These are phyloP conservation scores for Lasiodiplodia citricola DNA, from an alignment of 2,329 filamentous ascomycete species.

Conservation along the genomic window DNA sequence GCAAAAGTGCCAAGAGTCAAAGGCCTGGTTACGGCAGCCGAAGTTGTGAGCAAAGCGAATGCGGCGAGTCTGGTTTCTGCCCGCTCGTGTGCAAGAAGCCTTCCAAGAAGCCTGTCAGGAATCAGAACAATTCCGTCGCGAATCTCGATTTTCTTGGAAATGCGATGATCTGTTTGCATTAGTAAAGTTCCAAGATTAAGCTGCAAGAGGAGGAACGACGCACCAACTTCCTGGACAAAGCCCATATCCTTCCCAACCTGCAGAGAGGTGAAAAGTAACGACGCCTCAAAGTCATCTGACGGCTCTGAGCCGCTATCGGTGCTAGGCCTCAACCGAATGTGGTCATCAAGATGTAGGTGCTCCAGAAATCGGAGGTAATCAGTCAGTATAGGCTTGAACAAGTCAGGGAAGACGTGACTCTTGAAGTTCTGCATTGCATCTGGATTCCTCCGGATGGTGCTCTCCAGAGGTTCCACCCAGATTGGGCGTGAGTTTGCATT, in stretches of 20 bases:
- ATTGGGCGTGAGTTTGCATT: slow-evolving; percentile 32
- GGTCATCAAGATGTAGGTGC: slow-evolving; percentile 42
- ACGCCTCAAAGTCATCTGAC: slow-evolving; percentile 37
- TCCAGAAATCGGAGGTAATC: slow-evolving; percentile 50
- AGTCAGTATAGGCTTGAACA: slow-evolving; percentile 48
- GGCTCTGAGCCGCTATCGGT: neutral
- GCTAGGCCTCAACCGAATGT: slow-evolving; percentile 32
- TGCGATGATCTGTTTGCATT: slow-evolving; percentile 34
- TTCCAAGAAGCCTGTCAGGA: slow-evolving; percentile 53
- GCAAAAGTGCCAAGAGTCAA: slow-evolving; percentile 67
- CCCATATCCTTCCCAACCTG: slow-evolving; percentile 55
- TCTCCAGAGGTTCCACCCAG: slow-evolving; percentile 47
- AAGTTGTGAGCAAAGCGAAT: slow-evolving; percentile 78
- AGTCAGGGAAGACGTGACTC: slow-evolving; percentile 54
- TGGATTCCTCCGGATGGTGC: slow-evolving; percentile 39
- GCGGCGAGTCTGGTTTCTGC: slow-evolving; percentile 73
- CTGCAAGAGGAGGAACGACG: slow-evolving; percentile 23
- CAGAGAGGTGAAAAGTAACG: slow-evolving; percentile 45
- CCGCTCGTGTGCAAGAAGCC: slow-evolving; percentile 44
- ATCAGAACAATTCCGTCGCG: slow-evolving; percentile 54
- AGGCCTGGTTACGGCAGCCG: slow-evolving; percentile 74
- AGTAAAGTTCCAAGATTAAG: neutral
- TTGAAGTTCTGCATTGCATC: slow-evolving; percentile 48
- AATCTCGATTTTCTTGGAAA: slow-evolving; percentile 35
- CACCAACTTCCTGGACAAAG: slow-evolving; percentile 48